Conservation (phyloP, 192 early-diverging fungal species). For the Chytriomyces confervae region DNA sequence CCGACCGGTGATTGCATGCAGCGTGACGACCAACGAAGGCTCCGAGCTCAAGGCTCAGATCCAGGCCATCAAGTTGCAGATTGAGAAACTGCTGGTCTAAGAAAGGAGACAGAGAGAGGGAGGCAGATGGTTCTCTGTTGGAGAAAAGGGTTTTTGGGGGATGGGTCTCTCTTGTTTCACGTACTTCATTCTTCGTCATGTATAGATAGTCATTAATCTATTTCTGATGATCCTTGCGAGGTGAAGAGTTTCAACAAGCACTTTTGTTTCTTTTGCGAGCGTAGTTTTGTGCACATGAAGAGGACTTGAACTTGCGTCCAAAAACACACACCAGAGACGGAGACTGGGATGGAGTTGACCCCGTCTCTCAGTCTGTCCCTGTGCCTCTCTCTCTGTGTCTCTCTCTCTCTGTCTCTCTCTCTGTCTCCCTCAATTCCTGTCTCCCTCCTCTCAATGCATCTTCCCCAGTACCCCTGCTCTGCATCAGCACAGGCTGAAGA, state of each 20-base stretch:
- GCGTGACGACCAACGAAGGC: slow-evolving; percentile 97
- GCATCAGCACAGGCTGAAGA: no score
- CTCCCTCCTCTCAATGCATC: no score
- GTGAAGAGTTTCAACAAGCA: slow-evolving; percentile 1
- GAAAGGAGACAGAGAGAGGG: background rate
- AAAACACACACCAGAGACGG: no score
- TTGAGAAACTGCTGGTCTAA: slow-evolving; percentile 93
- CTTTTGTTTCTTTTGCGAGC: slow-evolving; percentile 2
- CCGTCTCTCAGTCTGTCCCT: no score
- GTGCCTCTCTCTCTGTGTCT: no score
- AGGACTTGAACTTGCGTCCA: no score
- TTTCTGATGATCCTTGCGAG: slow-evolving; percentile 26
- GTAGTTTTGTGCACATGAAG: no score
- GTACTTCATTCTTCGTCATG: background rate
- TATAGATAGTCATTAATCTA: slow-evolving; percentile 22
- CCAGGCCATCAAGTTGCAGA: slow-evolving; percentile 84
- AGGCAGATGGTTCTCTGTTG: background rate
- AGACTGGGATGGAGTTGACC: no score
- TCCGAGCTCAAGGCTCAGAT: slow-evolving; percentile 95
- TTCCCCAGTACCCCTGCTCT: no score
- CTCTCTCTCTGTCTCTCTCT: no score
- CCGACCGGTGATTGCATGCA: slow-evolving; percentile 88
- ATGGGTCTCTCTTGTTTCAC: background rate
- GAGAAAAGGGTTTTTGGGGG: background rate
- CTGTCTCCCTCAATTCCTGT: no score